Evolutionary conservation across 345 rosid genomes (phyloP).

Genomic region (Syzygium grande): DNA sequence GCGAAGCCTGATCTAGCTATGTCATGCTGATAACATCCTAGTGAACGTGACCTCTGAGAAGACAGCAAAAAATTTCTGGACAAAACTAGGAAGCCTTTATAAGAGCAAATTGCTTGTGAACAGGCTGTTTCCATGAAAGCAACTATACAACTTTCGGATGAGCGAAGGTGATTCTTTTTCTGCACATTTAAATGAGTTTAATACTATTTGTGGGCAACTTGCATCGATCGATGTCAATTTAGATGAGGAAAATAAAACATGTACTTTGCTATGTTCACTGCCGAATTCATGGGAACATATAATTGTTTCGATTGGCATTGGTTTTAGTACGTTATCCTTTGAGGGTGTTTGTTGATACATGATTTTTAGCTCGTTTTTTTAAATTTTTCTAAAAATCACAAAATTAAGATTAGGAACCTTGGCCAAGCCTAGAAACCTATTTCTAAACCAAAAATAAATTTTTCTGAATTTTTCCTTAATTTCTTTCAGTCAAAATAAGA

Average conservation of each 20-base stretch:
- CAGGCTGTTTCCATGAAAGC: neutral
- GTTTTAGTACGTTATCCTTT: neutral
- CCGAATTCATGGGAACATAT: neutral
- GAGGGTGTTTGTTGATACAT: no score
- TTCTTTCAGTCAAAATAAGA: no score
- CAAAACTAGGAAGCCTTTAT: no score
- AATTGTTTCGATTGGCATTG: neutral
- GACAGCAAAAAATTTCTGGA: accelerated
- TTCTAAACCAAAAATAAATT: no score
- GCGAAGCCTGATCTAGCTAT: neutral
- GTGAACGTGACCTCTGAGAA: neutral
- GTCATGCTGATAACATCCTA: neutral
- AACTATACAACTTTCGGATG: neutral
- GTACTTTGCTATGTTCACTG: neutral
- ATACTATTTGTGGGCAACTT: neutral
- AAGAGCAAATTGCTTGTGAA: neutral
- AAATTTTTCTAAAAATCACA: no score
- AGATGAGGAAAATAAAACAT: neutral
- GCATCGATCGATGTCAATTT: neutral
- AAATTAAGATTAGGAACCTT: no score
- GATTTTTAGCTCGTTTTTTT: no score
- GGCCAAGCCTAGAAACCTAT: no score
- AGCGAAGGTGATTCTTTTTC: neutral
- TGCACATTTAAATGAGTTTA: neutral
- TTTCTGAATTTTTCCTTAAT: no score